Evolutionary conservation across 2,329 filamentous ascomycete species (phyloP).

Genomic region (Didymella pinodella): DNA sequence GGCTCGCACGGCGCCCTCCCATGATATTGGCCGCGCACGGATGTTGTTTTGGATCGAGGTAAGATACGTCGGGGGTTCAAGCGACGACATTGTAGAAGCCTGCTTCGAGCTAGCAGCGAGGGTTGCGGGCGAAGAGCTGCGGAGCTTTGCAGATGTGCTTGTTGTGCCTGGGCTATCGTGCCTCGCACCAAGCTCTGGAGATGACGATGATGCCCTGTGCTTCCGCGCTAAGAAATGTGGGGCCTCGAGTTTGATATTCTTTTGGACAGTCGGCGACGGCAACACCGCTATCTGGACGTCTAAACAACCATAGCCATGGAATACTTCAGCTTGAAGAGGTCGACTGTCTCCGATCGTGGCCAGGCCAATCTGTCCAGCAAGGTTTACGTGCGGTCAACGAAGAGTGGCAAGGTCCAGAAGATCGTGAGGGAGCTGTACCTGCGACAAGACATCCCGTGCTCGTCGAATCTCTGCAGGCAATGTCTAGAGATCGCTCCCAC

Average conservation of each 20-base stretch:
- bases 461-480: conserved; percentile 81
- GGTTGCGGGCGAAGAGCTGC: conserved; percentile 16
- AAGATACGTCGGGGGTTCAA: conserved; percentile 89
- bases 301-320: conserved; percentile 35
- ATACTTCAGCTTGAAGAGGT: conserved; percentile 66
- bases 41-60: conserved; percentile 95
- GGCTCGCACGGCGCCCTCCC: conserved; percentile 94
- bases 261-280: conserved; percentile 7
- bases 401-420: conserved; percentile 97
- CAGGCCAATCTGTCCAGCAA: conserved; percentile 89
- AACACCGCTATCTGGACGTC: conserved; percentile 18
- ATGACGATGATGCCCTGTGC: conserved; percentile 22
- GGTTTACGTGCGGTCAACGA: conserved; percentile 92
- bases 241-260: conserved; percentile 4
- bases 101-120: conserved; percentile 12
- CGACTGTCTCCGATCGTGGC: conserved; percentile 60
- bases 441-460: conserved; percentile 95
- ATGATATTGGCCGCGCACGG: conserved; percentile 91
- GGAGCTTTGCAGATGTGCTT: conserved; percentile 33
- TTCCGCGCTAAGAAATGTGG: background rate
- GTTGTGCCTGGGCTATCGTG: conserved; percentile 43
- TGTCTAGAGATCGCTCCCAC: conserved; percentile 79
- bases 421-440: conserved; percentile 97
- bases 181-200: conserved; percentile 38
- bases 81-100: conserved; percentile 75